These are phyloP conservation scores for Tetrapisispora arboricola DNA, from an alignment of 805 yeast genomes.

Conservation along the genomic window DNA sequence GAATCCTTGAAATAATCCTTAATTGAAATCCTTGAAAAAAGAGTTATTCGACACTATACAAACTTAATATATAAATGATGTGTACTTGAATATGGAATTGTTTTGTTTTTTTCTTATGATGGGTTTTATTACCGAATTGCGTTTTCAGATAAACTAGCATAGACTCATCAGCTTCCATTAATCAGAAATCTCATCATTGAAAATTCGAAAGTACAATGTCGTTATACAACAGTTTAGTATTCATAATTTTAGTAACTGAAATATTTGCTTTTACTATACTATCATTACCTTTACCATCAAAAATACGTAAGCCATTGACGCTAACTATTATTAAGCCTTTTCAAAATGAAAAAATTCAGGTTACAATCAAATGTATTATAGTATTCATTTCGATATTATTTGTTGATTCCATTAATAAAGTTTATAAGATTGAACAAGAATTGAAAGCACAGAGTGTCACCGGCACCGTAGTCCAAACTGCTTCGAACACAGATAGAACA, in stretches of 20 bases:
- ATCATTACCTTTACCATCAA: conserved; percentile 79
- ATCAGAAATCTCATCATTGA: too few relatives aligned
- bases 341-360: conserved; percentile 57
- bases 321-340: conserved; percentile 57
- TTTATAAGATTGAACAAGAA: conserved; percentile 57
- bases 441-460: conserved; percentile 10
- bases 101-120: too few relatives aligned
- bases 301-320: conserved; percentile 57
- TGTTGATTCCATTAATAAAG: conserved; percentile 80
- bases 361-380: conserved; percentile 69
- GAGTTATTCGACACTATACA: too few relatives aligned
- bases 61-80: too few relatives aligned
- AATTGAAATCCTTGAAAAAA: too few relatives aligned
- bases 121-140: too few relatives aligned
- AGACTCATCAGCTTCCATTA: too few relatives aligned
- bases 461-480: conserved; percentile 14
- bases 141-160: too few relatives aligned
- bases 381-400: conserved; percentile 78
- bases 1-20: too few relatives aligned
- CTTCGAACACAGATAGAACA: conserved; percentile 44
- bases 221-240: conserved; percentile 35
- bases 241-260: conserved; percentile 67
- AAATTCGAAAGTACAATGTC: conserved; percentile 1
- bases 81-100: too few relatives aligned
- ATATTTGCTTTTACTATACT: conserved; percentile 68